Evolutionary conservation across 2,329 filamentous ascomycete genomes (phyloP).

Genomic region (Pseudocercospora cruenta): DNA sequence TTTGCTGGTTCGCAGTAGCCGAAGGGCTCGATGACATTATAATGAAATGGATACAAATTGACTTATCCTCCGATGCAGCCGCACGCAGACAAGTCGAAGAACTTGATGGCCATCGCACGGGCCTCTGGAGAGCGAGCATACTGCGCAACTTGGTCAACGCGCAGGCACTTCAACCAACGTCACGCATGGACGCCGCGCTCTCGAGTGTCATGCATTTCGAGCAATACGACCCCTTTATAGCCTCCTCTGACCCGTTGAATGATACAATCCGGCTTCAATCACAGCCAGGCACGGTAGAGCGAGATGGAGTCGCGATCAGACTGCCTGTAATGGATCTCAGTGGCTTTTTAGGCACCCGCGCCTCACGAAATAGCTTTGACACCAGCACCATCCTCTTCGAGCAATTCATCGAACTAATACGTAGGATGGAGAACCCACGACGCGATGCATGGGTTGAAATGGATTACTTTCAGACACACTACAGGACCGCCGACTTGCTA

Average conservation of each 20-base stretch:
- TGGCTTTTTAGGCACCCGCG: background rate
- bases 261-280: background rate
- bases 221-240: no score
- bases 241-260: no score
- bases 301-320: background rate
- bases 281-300: background rate
- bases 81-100: no score
- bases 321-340: background rate
- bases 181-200: background rate
- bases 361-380: background rate
- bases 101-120: background rate
- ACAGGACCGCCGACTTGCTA: background rate
- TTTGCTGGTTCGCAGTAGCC: background rate
- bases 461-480: background rate
- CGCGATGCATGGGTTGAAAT: background rate
- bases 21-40: background rate
- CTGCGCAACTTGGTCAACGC: background rate
- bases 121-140: background rate
- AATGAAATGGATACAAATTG: background rate
- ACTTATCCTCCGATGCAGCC: background rate
- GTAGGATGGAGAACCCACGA: background rate
- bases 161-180: no score
- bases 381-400: background rate
- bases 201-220: no score
- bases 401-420: background rate